Evolutionary conservation across 306 rosid species (phyloP), one percentile per base, ranked within the genome.

Genomic region (Cicer yamashitae): DNA sequence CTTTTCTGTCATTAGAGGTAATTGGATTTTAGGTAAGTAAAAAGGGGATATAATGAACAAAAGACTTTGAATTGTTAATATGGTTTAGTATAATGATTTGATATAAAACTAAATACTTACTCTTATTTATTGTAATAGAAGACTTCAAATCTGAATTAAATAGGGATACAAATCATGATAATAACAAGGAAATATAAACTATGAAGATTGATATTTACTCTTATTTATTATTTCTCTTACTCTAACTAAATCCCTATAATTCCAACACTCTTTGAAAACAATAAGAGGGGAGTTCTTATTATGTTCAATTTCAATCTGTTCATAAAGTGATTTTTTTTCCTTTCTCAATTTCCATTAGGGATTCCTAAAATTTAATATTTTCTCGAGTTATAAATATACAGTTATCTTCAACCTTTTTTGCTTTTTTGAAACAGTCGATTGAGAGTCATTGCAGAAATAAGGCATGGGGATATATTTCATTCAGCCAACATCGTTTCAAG

Each of bases 401-500:
- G 14, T 61, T 17, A 50, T 76, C 58, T 60, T 45, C 8, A 72
- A 12, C 51, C 11, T 18, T 65, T 46, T 66, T 70, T 40, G 71
- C 74, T 71, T 4, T 63, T 71, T 65, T 86, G 86, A 64, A 84
- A 89, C 90, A 94, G 98, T 58, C 96, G 96, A 80, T 81, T 94
- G 88, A 89, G 98, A 82, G 96, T 91, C 79, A 89, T 94, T 72
- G 97, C 97, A 1, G 98, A 94, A 88, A 89, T 91, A 65, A 90
- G 91, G 77, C 96, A 88, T 54, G 96, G 91, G 44, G 96, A 91
- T 82, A 82, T 94, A 73, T 91, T 90, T 83, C 98, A 94, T 86
- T 84, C 97, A 6, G 93, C 96, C 84, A 94, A 91, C 91, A 91
- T 94, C 43, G 94, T 94, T 45, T 94, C 98, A 78, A 94, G 98